Conservation (phyloP, 108 stramenopile genomes). For the Halocafeteria seosinensis region DNA sequence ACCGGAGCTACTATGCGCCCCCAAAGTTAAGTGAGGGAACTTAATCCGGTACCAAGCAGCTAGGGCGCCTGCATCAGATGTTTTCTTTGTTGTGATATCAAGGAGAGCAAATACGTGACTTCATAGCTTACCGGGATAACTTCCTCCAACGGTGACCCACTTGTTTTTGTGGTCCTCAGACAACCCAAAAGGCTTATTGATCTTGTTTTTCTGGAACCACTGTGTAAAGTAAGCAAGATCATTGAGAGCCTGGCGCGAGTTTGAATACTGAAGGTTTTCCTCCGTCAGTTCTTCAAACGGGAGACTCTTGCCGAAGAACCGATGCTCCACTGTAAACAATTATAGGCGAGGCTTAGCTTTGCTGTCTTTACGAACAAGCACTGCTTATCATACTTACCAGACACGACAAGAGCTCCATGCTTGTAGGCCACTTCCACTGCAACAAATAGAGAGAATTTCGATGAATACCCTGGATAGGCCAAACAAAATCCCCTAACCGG, state of each 20-base stretch:
- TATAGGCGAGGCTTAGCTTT: no score
- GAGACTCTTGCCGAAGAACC: conserved; percentile 10
- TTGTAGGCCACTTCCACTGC: conserved; percentile 5
- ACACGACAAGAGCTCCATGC: conserved; percentile 5
- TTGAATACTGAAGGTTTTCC: neutral
- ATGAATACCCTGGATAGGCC: no score
- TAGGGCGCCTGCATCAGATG: no score
- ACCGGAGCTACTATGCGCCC: neutral
- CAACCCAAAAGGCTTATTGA: neutral
- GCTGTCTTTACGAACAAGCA: no score
- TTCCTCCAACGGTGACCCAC: conserved; percentile 11
- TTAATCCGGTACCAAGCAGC: conserved; percentile 6
- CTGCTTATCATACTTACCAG: conserved; percentile 7
- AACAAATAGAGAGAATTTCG: no score
- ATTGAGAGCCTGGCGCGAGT: conserved; percentile 5
- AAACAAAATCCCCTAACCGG: no score
- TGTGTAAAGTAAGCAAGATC: conserved; percentile 8
- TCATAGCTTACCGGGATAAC: conserved; percentile 17
- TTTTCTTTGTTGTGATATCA: no score
- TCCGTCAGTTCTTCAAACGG: conserved; percentile 6
- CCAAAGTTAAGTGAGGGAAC: conserved; percentile 6
- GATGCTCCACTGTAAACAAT: neutral
- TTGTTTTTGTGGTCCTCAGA: neutral
- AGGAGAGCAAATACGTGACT: no score
- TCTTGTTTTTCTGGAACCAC: neutral